Conservation (phyloP, 176 grass and related monocot genomes). For the Canna indica region DNA sequence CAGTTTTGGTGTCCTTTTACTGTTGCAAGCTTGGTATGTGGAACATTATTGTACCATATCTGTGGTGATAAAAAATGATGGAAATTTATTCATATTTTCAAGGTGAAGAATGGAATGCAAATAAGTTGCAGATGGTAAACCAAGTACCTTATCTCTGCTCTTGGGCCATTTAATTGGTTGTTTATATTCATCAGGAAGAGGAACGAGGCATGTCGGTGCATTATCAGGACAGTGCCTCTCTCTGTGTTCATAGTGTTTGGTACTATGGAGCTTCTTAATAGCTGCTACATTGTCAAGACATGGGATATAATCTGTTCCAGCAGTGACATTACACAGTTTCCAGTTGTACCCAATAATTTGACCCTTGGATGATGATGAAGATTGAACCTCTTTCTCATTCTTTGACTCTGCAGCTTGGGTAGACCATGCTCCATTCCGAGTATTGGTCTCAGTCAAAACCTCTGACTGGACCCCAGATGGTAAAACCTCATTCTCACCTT, state of each 20-base stretch:
- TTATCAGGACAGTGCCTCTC: slow-evolving; percentile 67
- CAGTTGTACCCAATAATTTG: slow-evolving; percentile 22
- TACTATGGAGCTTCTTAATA: slow-evolving; percentile 54
- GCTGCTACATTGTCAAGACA: slow-evolving; percentile 76
- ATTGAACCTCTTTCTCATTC: slow-evolving; percentile 32
- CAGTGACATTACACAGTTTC: slow-evolving; percentile 52
- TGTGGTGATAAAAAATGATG: slow-evolving; percentile 12
- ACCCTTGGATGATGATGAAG: background rate
- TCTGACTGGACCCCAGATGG: slow-evolving; percentile 31
- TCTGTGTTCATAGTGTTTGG: slow-evolving; percentile 79
- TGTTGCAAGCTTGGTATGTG: slow-evolving; percentile 58
- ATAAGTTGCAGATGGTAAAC: background rate
- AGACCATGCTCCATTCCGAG: slow-evolving; percentile 26
- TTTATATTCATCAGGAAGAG: slow-evolving; percentile 46
- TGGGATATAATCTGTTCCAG: slow-evolving; percentile 63
- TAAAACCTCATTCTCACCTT: slow-evolving; percentile 34
- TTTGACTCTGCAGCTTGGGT: slow-evolving; percentile 52
- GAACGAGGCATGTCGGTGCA: slow-evolving; percentile 52
- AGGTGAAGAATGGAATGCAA: background rate
- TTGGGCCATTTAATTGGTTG: slow-evolving; percentile 50
- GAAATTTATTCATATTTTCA: background rate
- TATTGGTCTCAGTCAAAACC: slow-evolving; percentile 44
- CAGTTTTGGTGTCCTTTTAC: slow-evolving; percentile 91
- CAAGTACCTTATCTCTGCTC: slow-evolving; percentile 60
- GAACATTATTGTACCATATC: slow-evolving; percentile 88